These are phyloP conservation scores for Pseudocohnilembus persalinus DNA, from an alignment of 169 alveolate species.

Conservation along the genomic window DNA sequence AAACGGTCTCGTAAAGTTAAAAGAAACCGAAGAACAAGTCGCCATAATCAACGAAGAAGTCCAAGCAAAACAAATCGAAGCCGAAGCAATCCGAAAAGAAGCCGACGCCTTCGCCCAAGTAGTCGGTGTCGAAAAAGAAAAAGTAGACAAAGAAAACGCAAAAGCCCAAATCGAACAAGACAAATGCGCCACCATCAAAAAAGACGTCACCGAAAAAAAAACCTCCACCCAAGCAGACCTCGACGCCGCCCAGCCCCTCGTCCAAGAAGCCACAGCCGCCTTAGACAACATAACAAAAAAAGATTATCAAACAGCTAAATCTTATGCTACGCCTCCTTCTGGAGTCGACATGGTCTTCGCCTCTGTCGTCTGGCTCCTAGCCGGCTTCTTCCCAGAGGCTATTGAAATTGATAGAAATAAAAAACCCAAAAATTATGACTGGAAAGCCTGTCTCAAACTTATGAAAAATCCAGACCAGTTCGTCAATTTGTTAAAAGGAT, in stretches of 20 bases:
- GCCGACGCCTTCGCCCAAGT: conserved; percentile 93
- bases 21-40: conserved; percentile 87
- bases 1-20: conserved; percentile 88
- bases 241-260: conserved; percentile 92
- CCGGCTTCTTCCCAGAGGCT: conserved; percentile 83
- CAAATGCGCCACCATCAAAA: conserved; percentile 91
- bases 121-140: conserved; percentile 92
- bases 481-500: conserved; percentile 84
- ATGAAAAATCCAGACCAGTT: conserved; percentile 94
- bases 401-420: conserved; percentile 93
- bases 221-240: conserved; percentile 90
- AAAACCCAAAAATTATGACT: conserved; percentile 87
- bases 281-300: conserved; percentile 91
- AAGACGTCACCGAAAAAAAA: conserved; percentile 85
- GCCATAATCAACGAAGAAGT: conserved; percentile 83
- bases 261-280: conserved; percentile 92
- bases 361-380: conserved; percentile 92
- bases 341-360: conserved; percentile 92
- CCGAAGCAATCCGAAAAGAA: conserved; percentile 91
- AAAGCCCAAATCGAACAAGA: conserved; percentile 92
- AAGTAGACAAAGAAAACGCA: conserved; percentile 89
- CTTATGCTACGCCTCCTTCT: conserved; percentile 94
- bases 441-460: conserved; percentile 95
- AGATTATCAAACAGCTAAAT: conserved; percentile 92
- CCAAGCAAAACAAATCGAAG: conserved; percentile 86